Evolutionary conservation across 2,329 filamentous ascomycete genomes (phyloP).

Genomic region (Myriosclerotinia scirpicola): DNA sequence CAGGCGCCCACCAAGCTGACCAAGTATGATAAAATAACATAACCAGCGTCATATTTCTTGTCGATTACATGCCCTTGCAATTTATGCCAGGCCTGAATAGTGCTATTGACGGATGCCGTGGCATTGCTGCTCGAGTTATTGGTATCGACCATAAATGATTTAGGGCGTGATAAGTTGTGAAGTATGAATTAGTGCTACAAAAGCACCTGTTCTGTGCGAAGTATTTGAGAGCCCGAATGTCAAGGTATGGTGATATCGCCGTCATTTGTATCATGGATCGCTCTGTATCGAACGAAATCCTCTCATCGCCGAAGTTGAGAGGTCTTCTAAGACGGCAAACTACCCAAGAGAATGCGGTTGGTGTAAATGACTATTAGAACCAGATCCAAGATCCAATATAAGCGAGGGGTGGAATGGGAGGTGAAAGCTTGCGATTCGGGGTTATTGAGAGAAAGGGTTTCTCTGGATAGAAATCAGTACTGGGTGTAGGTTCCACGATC

Average conservation of each 20-base stretch:
- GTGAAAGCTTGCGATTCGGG: background rate
- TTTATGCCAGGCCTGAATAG: slow-evolving; percentile 17
- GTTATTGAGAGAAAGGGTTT: background rate
- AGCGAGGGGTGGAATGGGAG: background rate
- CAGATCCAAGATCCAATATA: background rate
- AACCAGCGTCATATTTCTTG: slow-evolving; percentile 48
- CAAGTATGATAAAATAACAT: slow-evolving; percentile 67
- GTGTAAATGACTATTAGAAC: too few species aligned
- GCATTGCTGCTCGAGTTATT: slow-evolving; percentile 19
- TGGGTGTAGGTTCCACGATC: background rate
- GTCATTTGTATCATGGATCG: slow-evolving; percentile 13
- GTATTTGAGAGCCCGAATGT: background rate
- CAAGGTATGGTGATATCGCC: slow-evolving; percentile 15
- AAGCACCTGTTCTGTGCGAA: slow-evolving; percentile 4
- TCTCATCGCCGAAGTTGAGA: background rate
- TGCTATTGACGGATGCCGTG: slow-evolving; percentile 15
- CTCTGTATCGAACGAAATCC: slow-evolving; percentile 1
- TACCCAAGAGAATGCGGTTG: background rate
- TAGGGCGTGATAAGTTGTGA: background rate
- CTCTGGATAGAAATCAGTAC: background rate
- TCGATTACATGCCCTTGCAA: slow-evolving; percentile 29
- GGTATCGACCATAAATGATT: slow-evolving; percentile 20
- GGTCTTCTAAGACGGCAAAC: background rate
- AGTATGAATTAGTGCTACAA: background rate
- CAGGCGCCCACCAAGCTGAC: slow-evolving; percentile 73